Conservation (phyloP, 1,284 basidiomycete genomes). For the Porogramme epimiltina region DNA sequence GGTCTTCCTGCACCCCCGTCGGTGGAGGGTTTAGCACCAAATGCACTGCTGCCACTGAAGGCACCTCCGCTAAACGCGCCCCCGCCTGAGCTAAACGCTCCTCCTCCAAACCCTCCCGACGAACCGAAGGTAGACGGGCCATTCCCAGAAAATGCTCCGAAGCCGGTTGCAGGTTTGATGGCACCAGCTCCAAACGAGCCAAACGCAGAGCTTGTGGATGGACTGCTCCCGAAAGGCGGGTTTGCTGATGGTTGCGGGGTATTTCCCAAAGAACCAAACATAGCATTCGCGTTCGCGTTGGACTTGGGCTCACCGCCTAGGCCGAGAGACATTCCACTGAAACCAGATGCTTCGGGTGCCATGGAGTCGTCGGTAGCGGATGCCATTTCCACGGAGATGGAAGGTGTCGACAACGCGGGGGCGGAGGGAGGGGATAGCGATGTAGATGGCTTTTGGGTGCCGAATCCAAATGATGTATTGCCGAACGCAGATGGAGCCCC, state of each 20-base stretch:
- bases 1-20: not conserved
- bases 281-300: constrained; percentile 19
- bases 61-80: constrained; percentile 6
- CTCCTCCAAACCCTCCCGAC: constrained; percentile 13
- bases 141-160: constrained; percentile 39
- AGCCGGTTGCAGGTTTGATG: constrained; percentile 42
- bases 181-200: constrained; percentile 28
- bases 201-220: constrained; percentile 13
- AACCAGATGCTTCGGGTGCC: constrained; percentile 20
- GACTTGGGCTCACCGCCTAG: constrained; percentile 21
- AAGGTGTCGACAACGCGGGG: constrained; percentile 13
- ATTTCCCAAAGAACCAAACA: constrained; percentile 34
- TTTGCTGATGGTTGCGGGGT: constrained; percentile 4
- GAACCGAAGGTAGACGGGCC: constrained; percentile 20
- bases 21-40: not conserved
- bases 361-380: constrained; percentile 34
- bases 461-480: constrained; percentile 13
- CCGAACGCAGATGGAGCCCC: constrained; percentile 25
- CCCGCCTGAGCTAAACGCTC: not conserved
- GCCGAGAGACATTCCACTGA: constrained; percentile 42
- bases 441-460: constrained; percentile 12
- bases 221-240: constrained; percentile 2
- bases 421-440: constrained; percentile 22
- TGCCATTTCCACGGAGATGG: constrained; percentile 40
- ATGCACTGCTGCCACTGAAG: not conserved